Conservation (phyloP, 306 rosid genomes). For the Castanea mollissima region DNA sequence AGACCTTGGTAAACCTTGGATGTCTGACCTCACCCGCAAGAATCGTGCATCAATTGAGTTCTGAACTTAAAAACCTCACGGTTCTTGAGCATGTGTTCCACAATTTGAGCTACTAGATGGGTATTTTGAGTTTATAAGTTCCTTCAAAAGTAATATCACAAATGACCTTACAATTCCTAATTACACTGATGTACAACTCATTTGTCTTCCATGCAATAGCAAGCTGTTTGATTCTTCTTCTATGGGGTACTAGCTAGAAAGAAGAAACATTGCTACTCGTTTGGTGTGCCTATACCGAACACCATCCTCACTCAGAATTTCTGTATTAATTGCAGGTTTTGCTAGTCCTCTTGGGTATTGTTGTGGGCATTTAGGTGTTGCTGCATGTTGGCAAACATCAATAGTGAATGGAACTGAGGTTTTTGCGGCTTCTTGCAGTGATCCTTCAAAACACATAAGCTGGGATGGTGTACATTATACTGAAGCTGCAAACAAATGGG, state of each 20-base stretch:
- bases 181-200: no score
- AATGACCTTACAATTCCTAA: neutral
- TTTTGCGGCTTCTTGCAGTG: conserved; percentile 15
- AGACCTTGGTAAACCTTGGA: neutral
- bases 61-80: no score
- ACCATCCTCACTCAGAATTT: neutral
- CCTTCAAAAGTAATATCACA: neutral
- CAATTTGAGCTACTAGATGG: neutral
- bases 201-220: no score
- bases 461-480: neutral
- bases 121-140: neutral
- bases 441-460: conserved; percentile 15
- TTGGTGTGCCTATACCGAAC: neutral
- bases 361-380: conserved; percentile 19
- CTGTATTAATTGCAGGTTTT: conserved; percentile 21
- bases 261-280: neutral
- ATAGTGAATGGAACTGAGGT: conserved; percentile 24
- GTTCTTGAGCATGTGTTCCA: neutral
- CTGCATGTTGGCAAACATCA: conserved; percentile 7
- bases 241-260: neutral
- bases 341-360: conserved; percentile 18
- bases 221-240: neutral
- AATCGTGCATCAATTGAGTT: neutral
- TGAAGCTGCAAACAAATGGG: neutral
- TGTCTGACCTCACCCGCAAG: neutral